Evolutionary conservation across 2,329 filamentous ascomycete species (phyloP).

Genomic region (Colletotrichum sp.): DNA sequence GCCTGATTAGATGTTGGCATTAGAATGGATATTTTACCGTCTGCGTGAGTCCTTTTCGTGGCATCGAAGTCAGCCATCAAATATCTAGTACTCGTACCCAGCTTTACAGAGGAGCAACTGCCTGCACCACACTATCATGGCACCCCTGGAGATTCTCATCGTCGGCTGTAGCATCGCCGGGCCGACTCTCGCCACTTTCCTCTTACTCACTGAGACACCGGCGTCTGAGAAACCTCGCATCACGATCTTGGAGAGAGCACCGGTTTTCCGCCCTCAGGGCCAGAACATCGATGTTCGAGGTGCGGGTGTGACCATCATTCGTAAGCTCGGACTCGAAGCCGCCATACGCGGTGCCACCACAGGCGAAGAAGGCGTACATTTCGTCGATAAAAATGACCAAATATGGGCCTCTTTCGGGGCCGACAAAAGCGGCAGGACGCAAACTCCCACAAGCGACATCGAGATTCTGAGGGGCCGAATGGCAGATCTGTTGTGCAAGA

Average conservation of each 20-base stretch:
- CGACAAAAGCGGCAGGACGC: constrained; percentile 44
- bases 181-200: constrained; percentile 28
- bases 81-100: background rate
- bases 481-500: constrained; percentile 51
- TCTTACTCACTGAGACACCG: background rate
- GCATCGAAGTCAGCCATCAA: background rate
- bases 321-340: constrained; percentile 41
- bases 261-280: constrained; percentile 28
- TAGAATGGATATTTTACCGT: background rate
- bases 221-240: constrained; percentile 23
- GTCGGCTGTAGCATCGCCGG: constrained; percentile 38
- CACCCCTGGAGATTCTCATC: constrained; percentile 28
- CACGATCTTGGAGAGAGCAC: constrained; percentile 44
- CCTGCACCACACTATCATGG: background rate
- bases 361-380: constrained; percentile 50
- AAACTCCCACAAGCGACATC: constrained; percentile 58
- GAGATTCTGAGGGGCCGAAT: constrained; percentile 65
- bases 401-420: constrained; percentile 41
- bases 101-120: background rate
- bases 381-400: constrained; percentile 46
- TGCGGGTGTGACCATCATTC: constrained; percentile 39
- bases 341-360: constrained; percentile 32
- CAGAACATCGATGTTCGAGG: constrained; percentile 43
- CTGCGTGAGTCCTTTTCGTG: background rate
- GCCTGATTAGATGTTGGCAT: background rate